These are phyloP conservation scores for Diaporthe helianthi DNA, from an alignment of 2,329 filamentous ascomycete species.

Conservation along the genomic window DNA sequence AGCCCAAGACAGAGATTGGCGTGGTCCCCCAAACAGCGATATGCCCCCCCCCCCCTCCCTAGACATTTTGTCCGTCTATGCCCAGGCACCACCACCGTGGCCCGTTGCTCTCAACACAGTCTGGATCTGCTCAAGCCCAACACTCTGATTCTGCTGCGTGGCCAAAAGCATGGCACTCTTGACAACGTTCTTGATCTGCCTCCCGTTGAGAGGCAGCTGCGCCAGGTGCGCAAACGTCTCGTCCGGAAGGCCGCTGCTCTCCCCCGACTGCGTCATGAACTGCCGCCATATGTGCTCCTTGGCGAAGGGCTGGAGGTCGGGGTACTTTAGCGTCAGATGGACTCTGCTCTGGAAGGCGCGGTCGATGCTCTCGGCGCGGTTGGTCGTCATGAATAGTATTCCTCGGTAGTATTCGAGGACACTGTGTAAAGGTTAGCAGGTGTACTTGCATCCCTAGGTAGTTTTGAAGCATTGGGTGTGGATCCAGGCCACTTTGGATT, in stretches of 20 bases:
- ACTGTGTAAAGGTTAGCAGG: not conserved
- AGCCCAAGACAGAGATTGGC: no score
- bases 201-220: conserved; percentile 6
- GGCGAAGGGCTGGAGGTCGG: not conserved
- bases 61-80: no score
- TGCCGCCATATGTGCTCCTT: conserved; percentile 1
- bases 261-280: not conserved
- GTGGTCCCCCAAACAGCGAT: no score
- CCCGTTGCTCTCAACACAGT: not conserved
- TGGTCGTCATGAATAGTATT: not conserved
- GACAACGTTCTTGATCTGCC: conserved; percentile 13
- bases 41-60: no score
- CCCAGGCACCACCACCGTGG: not conserved
- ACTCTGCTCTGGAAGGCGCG: not conserved
- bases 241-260: not conserved
- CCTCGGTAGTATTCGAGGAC: conserved; percentile 3
- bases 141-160: not conserved
- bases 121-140: not conserved
- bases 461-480: not conserved
- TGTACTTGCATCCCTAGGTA: not conserved
- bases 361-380: conserved; percentile 4
- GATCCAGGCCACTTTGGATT: not conserved
- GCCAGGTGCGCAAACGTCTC: not conserved
- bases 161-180: conserved; percentile 3
- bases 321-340: conserved; percentile 4